These are phyloP conservation scores for Oryza australiensis DNA, from an alignment of 176 grass and related monocot species.

Conservation along the genomic window DNA sequence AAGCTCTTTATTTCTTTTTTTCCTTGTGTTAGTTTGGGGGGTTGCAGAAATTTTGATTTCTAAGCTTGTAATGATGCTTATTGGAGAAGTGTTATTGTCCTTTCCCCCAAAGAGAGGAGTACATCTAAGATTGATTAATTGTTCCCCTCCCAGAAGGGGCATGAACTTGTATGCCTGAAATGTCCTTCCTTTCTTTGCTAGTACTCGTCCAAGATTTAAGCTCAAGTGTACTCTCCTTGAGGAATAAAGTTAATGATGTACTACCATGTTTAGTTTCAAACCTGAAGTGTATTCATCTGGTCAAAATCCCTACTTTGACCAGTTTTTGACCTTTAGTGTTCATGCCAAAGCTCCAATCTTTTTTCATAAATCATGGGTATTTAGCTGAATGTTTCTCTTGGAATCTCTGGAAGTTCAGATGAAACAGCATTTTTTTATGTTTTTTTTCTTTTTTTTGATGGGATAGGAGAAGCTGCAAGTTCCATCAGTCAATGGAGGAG, in stretches of 20 bases:
- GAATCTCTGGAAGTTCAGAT: neutral
- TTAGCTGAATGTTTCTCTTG: neutral
- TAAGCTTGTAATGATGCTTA: neutral
- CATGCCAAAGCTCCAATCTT: neutral
- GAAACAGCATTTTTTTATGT: neutral
- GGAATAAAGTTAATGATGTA: neutral
- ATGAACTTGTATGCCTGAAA: neutral
- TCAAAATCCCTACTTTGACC: neutral
- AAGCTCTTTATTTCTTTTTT: neutral
- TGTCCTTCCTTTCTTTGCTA: neutral
- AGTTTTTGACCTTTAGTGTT: neutral
- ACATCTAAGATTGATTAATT: neutral
- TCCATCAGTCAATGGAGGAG: constrained; percentile 20
- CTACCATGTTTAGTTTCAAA: neutral
- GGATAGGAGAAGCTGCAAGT: constrained; percentile 40
- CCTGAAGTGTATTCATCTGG: neutral
- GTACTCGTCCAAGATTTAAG: neutral
- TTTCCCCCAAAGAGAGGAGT: neutral
- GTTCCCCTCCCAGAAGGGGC: neutral
- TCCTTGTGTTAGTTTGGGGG: neutral
- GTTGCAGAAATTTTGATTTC: neutral
- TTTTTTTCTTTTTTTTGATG: neutral
- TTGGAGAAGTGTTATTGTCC: neutral
- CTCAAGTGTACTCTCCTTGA: constrained; percentile 16
- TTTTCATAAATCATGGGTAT: neutral